Evolutionary conservation across 441 rosid genomes (phyloP), one percentile per base, ranked within the genome.

Genomic region (Biscutella laevigata): DNA sequence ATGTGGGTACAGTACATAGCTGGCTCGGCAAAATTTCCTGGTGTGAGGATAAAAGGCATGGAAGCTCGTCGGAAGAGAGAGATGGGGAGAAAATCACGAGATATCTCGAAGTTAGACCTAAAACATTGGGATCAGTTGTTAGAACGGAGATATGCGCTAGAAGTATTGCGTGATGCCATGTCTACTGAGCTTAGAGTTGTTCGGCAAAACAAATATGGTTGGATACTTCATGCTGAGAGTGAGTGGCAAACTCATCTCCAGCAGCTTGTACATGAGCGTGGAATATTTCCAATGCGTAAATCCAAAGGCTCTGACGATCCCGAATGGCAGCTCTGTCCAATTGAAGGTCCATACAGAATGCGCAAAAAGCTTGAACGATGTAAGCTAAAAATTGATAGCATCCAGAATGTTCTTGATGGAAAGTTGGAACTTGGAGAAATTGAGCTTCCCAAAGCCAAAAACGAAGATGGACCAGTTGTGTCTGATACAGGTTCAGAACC

Each of bases 181-280:
- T 80, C 99, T 64, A 88, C 99, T 47, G 99, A 91, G 82, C 80
- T 95, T 57, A 80, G 99, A 76, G 97, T 95, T 73, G 89, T 95
- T 59, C 95, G 99, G 56, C 99, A 95, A 75, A 96, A 91, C 67
- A 95, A 95, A 76, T 95, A 95, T 70, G 99, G 99, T 53, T 95
- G 99, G 99, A 87, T 95, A 74, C 94, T 95, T 41, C 98, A 95
- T 75, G 99, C 99, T 57, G 99, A 91, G 77, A 95, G 98, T 35
- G 96, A 83, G 78, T 95, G 99, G 99, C 95, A 95, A 69, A 92
- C 82, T 26, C 96, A 88, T 73, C 94, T 95, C 46, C 98, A 86
- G 71, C 97, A 95, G 71, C 94, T 95, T 72, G 91, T 95, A 38
- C 99, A 95, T 57, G 98, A 91, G 70, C 83, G 97, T n/a, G 99